These are phyloP conservation scores for Suhomyces terraborum DNA, from an alignment of 1,139 yeast species.

Conservation along the genomic window DNA sequence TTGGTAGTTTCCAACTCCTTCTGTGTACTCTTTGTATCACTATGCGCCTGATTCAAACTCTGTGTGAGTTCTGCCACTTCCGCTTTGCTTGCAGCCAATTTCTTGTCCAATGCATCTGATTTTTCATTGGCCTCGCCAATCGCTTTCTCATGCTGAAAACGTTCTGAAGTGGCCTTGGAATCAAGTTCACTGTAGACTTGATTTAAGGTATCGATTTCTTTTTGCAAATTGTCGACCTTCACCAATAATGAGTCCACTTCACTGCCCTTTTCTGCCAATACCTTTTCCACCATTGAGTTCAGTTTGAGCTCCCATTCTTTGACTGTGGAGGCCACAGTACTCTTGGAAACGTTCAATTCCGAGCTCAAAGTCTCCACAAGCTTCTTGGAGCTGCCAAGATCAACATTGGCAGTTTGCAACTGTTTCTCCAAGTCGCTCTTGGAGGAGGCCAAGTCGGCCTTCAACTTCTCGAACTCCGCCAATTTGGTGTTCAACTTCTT, in stretches of 20 bases:
- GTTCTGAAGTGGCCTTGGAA: slow-evolving; percentile 5
- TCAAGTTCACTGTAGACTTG: slow-evolving; percentile 7
- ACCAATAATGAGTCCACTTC: slow-evolving; percentile 12
- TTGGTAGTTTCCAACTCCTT: background rate
- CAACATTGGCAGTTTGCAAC: slow-evolving; percentile 8
- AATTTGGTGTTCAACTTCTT: slow-evolving; percentile 13
- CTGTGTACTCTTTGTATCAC: no score
- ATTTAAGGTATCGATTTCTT: slow-evolving; percentile 6
- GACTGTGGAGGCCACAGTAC: slow-evolving; percentile 22
- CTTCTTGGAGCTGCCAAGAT: slow-evolving; percentile 7
- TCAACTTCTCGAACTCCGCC: slow-evolving; percentile 14
- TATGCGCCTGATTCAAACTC: background rate
- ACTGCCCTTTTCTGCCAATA: slow-evolving; percentile 31
- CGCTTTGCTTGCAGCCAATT: background rate
- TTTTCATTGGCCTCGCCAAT: background rate
- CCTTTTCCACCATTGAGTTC: slow-evolving; percentile 32
- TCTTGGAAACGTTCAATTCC: slow-evolving; percentile 13
- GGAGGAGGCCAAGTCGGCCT: slow-evolving; percentile 11
- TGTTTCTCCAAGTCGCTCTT: slow-evolving; percentile 15
- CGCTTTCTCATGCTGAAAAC: slow-evolving; percentile 14
- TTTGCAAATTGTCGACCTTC: slow-evolving; percentile 4
- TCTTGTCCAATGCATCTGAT: background rate
- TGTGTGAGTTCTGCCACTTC: background rate
- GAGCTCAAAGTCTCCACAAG: slow-evolving; percentile 8
- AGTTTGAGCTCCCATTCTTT: slow-evolving; percentile 31